A percentile compares a stretch with the other conserved stretches of the same genome.
These are phyloP conservation scores for Fraxinus platypoda DNA, from an alignment of 305 asterid genomes.

Conservation along the genomic window DNA sequence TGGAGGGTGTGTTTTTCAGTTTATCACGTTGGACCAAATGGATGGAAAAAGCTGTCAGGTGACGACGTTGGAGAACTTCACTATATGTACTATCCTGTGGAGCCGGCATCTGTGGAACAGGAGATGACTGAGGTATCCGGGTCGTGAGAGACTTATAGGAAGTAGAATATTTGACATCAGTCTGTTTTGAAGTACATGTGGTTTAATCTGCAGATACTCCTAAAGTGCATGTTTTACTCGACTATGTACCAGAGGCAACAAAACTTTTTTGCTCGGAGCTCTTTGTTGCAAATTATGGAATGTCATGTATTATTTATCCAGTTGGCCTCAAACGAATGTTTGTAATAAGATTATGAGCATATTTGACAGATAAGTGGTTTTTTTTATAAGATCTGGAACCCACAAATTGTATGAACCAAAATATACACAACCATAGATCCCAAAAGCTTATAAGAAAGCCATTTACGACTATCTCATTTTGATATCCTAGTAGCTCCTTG, in stretches of 20 bases:
- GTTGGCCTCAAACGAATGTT: not conserved
- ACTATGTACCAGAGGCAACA: not conserved
- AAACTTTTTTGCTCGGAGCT: not conserved
- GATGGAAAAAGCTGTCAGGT: slow-evolving; percentile 88
- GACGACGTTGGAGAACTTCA: slow-evolving; percentile 94
- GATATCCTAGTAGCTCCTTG: not conserved
- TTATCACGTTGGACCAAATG: slow-evolving; percentile 82
- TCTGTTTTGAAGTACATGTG: slow-evolving; percentile 18
- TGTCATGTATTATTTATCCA: not conserved
- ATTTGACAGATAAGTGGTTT: not conserved
- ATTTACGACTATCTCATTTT: not conserved
- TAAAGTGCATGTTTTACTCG: not conserved
- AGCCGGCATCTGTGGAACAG: slow-evolving; percentile 68
- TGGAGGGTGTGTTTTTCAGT: slow-evolving; percentile 36
- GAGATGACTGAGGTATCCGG: slow-evolving; percentile 68
- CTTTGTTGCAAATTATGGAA: not conserved
- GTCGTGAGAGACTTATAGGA: slow-evolving; percentile 29
- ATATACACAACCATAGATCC: not conserved
- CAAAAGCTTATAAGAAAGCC: not conserved
- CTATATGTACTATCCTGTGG: slow-evolving; percentile 68
- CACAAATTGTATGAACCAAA: not conserved
- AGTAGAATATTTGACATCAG: slow-evolving; percentile 15
- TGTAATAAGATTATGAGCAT: not conserved
- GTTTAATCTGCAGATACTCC: not conserved
- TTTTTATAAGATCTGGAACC: not conserved